Conservation (phyloP, 257 asterid genomes). For the Solanum bukasovii region DNA sequence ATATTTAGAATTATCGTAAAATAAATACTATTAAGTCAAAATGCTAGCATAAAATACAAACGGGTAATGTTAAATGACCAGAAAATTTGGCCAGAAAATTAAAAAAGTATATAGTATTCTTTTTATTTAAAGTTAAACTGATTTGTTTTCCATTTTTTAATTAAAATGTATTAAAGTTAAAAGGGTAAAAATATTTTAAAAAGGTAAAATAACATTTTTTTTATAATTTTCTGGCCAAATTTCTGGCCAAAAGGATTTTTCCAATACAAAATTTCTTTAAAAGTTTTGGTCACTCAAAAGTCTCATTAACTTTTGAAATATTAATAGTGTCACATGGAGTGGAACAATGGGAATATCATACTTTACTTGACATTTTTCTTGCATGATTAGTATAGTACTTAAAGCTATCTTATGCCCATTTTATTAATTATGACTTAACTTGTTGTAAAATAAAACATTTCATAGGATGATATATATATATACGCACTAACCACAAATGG, state of each 20-base stretch:
- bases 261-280: not conserved
- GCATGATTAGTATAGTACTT: not conserved
- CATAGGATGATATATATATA: not conserved
- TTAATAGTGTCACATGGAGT: not conserved
- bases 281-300: not conserved
- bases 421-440: not conserved
- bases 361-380: not conserved
- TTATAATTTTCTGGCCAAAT: too few relatives aligned
- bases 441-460: not conserved
- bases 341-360: not conserved
- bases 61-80: too few relatives aligned
- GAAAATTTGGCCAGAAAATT: too few relatives aligned
- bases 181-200: too few relatives aligned
- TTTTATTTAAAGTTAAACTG: too few relatives aligned
- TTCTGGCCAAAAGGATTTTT: too few relatives aligned
- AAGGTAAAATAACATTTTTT: too few relatives aligned
- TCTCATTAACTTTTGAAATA: not conserved
- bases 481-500: not conserved
- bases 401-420: not conserved
- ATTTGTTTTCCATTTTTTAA: too few relatives aligned
- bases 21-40: not conserved
- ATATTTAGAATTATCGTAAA: not conserved
- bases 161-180: too few relatives aligned
- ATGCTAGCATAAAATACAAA: not conserved
- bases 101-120: too few relatives aligned